A percentile compares a stretch with the other conserved stretches of the same genome.
These are phyloP conservation scores for Pinus taeda DNA, from an alignment of 75 land plant species.

Conservation along the genomic window DNA sequence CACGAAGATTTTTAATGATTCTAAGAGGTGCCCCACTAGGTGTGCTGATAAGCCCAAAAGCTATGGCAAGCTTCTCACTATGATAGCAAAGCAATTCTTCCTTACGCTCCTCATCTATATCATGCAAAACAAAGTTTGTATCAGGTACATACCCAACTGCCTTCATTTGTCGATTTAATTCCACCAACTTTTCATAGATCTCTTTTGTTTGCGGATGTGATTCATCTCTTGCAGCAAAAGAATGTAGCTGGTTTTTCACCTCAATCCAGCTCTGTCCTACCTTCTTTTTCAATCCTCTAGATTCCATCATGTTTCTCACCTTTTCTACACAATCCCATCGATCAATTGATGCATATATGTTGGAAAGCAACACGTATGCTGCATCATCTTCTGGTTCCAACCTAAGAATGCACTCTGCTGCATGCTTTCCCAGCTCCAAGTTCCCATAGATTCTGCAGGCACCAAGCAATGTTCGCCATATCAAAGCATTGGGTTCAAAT, in stretches of 20 bases:
- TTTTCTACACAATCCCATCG: background rate
- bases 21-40: background rate
- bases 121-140: no score
- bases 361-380: slow-evolving; percentile 14
- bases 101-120: no score
- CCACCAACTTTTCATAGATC: slow-evolving; percentile 14
- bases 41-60: background rate
- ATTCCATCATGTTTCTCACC: slow-evolving; percentile 12
- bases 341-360: slow-evolving; percentile 7
- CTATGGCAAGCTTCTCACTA: background rate
- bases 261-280: slow-evolving; percentile 48
- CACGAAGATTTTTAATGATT: background rate
- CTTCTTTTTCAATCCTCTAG: slow-evolving; percentile 29
- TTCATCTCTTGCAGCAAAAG: slow-evolving; percentile 28
- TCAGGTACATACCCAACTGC: no score
- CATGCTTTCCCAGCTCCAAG: background rate
- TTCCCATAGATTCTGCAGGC: slow-evolving; percentile 9
- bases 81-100: background rate
- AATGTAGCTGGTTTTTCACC: slow-evolving; percentile 16
- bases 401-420: background rate
- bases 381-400: background rate
- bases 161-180: no score
- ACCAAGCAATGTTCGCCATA: no score
- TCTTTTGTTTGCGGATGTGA: slow-evolving; percentile 24
- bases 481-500: no score